These are phyloP conservation scores for Jacaranda copaia DNA, from an alignment of 257 asterid species.

Conservation along the genomic window DNA sequence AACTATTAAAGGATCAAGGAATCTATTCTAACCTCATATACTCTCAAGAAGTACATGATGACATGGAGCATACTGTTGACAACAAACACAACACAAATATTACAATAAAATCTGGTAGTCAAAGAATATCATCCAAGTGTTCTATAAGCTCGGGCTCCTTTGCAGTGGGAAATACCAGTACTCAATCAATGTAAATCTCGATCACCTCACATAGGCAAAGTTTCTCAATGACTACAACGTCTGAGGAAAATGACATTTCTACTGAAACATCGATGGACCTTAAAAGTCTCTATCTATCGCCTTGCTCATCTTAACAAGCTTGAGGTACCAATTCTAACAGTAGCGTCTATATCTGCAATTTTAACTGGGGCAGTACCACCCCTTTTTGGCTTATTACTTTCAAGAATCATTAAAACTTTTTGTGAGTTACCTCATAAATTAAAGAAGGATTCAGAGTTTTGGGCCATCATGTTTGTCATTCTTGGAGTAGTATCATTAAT, in stretches of 20 bases:
- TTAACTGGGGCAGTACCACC: conserved; percentile 54
- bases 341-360: conserved; percentile 45
- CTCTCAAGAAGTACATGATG: conserved; percentile 45
- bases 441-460: conserved; percentile 49
- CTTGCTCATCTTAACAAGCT: conserved; percentile 59
- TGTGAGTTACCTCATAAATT: conserved; percentile 51
- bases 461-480: conserved; percentile 52
- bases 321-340: conserved; percentile 46
- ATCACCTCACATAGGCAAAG: background rate
- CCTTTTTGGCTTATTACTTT: conserved; percentile 43
- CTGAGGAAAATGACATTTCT: conserved; percentile 13
- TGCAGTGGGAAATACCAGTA: conserved; percentile 45
- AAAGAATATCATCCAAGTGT: conserved; percentile 48
- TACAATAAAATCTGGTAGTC: conserved; percentile 44
- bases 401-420: conserved; percentile 44
- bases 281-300: conserved; percentile 45
- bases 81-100: conserved; percentile 39
- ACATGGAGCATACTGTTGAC: conserved; percentile 30
- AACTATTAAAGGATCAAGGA: conserved; percentile 52
- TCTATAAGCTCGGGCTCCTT: conserved; percentile 62
- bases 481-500: conserved; percentile 43
- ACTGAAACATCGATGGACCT: conserved; percentile 35
- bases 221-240: conserved; percentile 7
- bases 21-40: conserved; percentile 50
- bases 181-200: conserved; percentile 37